phyloP scores from a whole-genome alignment of 2,329 filamentous ascomycete genomes.

The Plenodomus biglobosus region DNA sequence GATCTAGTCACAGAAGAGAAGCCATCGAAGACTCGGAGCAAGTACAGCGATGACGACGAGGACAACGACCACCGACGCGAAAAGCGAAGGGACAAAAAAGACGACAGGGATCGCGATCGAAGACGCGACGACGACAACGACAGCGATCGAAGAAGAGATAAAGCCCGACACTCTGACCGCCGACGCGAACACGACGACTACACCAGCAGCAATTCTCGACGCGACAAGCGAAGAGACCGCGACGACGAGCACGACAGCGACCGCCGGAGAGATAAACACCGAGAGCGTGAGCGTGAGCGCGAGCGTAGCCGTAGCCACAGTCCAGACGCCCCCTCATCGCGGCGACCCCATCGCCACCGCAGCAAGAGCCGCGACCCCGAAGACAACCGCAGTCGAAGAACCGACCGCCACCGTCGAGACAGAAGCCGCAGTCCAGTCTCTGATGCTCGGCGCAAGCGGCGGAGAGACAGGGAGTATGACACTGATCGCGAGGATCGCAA shows the following conservation, averaged over 20 bases:
- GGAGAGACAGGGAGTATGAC: constrained; percentile 27
- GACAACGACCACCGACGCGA: constrained; percentile 21
- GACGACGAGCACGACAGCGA: constrained; percentile 18
- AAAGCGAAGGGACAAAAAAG: constrained; percentile 17
- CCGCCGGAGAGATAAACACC: constrained; percentile 12
- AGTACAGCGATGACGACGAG: constrained; percentile 16
- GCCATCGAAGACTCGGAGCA: constrained; percentile 10
- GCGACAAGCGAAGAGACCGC: constrained; percentile 21
- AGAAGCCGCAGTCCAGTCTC: constrained; percentile 22
- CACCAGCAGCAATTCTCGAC: constrained; percentile 23
- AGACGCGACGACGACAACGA: constrained; percentile 26
- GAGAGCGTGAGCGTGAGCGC: no score
- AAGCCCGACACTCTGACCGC: constrained; percentile 15
- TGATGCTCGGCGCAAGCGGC: constrained; percentile 29
- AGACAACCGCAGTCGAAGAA: neutral
- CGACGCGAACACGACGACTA: constrained; percentile 21
- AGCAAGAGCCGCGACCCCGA: constrained; percentile 27
- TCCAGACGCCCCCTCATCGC: constrained; percentile 31
- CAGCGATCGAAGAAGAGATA: constrained; percentile 17
- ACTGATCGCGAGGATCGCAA: constrained; percentile 23
- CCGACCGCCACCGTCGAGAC: constrained; percentile 20
- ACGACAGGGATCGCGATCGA: constrained; percentile 17
- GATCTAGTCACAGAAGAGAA: constrained; percentile 49
- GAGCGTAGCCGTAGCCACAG: constrained; percentile 28
- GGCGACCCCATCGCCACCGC: constrained; percentile 26